A percentile compares a stretch with the other conserved stretches of the same genome.
These are phyloP conservation scores for Apiospora koreana DNA, from an alignment of 2,329 filamentous ascomycete genomes.

Conservation along the genomic window DNA sequence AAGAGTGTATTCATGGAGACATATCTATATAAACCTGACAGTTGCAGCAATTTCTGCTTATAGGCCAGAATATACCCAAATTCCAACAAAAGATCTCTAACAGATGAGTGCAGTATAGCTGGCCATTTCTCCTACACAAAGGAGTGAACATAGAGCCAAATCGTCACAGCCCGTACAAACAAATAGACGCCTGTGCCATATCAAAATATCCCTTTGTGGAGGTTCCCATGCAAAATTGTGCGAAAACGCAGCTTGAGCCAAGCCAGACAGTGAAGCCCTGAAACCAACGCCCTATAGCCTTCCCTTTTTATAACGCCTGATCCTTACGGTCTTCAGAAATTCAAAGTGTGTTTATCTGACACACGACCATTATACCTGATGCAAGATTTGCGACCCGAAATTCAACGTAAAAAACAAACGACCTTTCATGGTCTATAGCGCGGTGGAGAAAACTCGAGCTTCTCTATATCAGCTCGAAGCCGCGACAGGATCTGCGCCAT, in stretches of 20 bases:
- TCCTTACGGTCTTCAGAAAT: neutral
- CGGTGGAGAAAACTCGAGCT: neutral
- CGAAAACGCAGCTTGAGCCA: neutral
- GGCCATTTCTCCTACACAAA: neutral
- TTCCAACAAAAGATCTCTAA: constrained; percentile 1
- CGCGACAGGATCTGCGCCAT: neutral
- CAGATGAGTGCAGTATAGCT: neutral
- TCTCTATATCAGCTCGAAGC: neutral
- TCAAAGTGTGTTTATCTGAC: neutral
- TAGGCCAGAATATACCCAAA: neutral
- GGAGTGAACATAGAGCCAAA: neutral
- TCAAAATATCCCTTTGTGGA: neutral
- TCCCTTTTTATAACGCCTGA: constrained; percentile 8
- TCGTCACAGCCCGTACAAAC: neutral
- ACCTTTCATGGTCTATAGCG: neutral
- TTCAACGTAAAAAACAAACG: neutral
- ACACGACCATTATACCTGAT: neutral
- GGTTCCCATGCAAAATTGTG: neutral
- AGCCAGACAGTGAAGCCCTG: neutral
- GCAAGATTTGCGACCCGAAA: neutral
- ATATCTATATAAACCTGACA: neutral
- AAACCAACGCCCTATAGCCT: constrained; percentile 1
- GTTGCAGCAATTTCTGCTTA: neutral
- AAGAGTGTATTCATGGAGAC: neutral
- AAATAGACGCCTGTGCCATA: neutral